Conservation (phyloP, 805 yeast genomes). For the Pichia membranifaciens region DNA sequence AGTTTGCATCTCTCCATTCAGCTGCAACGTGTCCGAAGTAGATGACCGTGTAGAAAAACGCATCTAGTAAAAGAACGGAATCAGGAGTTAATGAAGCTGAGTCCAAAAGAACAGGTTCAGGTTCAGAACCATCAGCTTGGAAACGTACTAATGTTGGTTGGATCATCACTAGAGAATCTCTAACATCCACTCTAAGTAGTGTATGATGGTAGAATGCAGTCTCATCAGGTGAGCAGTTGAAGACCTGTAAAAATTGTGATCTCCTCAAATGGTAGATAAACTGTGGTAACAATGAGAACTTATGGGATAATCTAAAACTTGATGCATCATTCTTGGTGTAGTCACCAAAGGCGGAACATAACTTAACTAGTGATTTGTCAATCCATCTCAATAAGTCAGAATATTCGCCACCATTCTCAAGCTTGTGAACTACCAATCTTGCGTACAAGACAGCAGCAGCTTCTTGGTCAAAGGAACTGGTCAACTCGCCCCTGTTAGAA, state of each 20-base stretch:
- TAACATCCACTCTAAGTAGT: constrained; percentile 83
- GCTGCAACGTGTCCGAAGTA: constrained; percentile 95
- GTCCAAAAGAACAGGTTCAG: constrained; percentile 88
- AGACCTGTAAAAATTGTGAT: constrained; percentile 91
- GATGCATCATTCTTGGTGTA: constrained; percentile 80
- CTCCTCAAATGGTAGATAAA: constrained; percentile 93
- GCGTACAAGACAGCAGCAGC: constrained; percentile 96
- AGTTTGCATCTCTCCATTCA: constrained; percentile 93
- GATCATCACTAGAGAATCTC: constrained; percentile 91
- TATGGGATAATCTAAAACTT: constrained; percentile 77
- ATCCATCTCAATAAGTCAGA: constrained; percentile 93
- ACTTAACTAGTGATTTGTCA: constrained; percentile 81
- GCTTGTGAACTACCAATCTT: constrained; percentile 81
- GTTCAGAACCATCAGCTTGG: constrained; percentile 71
- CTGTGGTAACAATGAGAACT: constrained; percentile 87
- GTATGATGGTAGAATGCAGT: constrained; percentile 95
- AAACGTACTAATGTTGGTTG: constrained; percentile 93
- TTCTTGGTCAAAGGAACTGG: constrained; percentile 88
- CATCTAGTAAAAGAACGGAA: constrained; percentile 80
- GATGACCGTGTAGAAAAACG: constrained; percentile 92
- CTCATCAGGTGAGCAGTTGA: constrained; percentile 98
- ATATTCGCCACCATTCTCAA: constrained; percentile 66
- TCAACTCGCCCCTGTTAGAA: constrained; percentile 44
- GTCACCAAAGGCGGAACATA: constrained; percentile 91
- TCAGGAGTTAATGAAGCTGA: constrained; percentile 89